Conservation (phyloP, 108 stramenopile genomes). For the Conticribra weissflogii region DNA sequence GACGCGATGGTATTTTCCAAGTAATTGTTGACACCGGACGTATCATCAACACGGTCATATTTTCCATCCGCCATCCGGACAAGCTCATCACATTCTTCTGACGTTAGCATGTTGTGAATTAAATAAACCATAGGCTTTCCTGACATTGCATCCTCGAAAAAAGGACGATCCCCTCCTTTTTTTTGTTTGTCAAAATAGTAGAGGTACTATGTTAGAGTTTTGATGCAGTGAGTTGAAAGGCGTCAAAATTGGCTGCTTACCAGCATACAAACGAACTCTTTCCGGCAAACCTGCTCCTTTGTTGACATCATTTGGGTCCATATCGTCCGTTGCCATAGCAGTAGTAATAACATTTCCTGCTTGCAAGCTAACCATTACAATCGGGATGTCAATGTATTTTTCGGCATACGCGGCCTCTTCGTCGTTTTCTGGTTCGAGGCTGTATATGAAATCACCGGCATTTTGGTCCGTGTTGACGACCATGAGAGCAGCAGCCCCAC, state of each 20-base stretch:
- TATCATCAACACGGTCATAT: conserved; percentile 44
- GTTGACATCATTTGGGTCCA: conserved; percentile 54
- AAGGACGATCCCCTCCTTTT: conserved; percentile 90
- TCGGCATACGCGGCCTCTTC: conserved; percentile 56
- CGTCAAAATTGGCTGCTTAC: too few relatives aligned
- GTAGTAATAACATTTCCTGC: conserved; percentile 86
- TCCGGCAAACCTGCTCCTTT: conserved; percentile 54
- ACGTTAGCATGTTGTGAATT: conserved; percentile 86
- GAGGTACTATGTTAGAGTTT: too few relatives aligned
- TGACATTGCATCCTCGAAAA: conserved; percentile 86
- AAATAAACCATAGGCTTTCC: conserved; percentile 72
- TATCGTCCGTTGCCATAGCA: conserved; percentile 64
- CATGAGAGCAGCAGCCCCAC: conserved; percentile 85
- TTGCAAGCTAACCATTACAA: conserved; percentile 86
- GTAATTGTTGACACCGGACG: conserved; percentile 40
- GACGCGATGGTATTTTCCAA: conserved; percentile 56
- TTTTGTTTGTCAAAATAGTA: too few relatives aligned
- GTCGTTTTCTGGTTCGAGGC: conserved; percentile 54
- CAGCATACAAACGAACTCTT: conserved; percentile 81
- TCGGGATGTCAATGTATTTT: conserved; percentile 85
- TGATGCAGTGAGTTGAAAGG: too few relatives aligned
- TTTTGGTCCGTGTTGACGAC: conserved; percentile 84
- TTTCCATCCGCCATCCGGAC: conserved; percentile 53
- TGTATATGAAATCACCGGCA: conserved; percentile 83
- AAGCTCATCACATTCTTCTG: conserved; percentile 70